Evolutionary conservation across 2,329 filamentous ascomycete species (phyloP).

Genomic region (Aspergillus intermedius): DNA sequence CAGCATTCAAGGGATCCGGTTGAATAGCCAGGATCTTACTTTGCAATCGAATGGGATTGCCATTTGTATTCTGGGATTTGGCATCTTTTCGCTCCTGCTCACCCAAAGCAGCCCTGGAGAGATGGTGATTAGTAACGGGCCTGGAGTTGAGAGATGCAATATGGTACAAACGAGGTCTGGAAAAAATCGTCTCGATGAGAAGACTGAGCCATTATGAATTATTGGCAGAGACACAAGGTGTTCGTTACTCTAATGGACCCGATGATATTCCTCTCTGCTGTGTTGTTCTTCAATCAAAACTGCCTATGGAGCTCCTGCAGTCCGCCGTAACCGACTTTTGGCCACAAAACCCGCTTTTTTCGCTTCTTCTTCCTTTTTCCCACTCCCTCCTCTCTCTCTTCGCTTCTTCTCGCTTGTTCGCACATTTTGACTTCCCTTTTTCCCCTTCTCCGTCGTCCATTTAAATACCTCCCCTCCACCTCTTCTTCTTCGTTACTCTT

Average conservation of each 20-base stretch:
- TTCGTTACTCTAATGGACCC: no score
- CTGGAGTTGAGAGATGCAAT: slow-evolving; percentile 3
- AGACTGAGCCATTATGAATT: slow-evolving; percentile 55
- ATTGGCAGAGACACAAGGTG: neutral
- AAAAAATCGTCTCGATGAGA: slow-evolving; percentile 79
- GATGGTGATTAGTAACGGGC: slow-evolving; percentile 7
- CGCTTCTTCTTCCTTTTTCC: slow-evolving; percentile 20
- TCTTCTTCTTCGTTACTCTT: slow-evolving; percentile 19
- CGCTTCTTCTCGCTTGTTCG: slow-evolving; percentile 16
- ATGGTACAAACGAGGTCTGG: slow-evolving; percentile 68
- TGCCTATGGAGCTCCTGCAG: slow-evolving; percentile 26
- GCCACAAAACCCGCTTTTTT: slow-evolving; percentile 27
- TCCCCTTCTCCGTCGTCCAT: slow-evolving; percentile 12
- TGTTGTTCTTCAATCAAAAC: slow-evolving; percentile 7
- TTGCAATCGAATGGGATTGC: slow-evolving; percentile 69
- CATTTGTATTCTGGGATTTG: slow-evolving; percentile 74
- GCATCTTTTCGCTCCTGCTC: slow-evolving; percentile 58
- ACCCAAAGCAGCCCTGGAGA: slow-evolving; percentile 40
- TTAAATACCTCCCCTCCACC: slow-evolving; percentile 15
- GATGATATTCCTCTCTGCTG: no score
- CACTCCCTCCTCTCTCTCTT: slow-evolving; percentile 18
- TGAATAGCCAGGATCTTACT: slow-evolving; percentile 78
- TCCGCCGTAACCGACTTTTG: slow-evolving; percentile 26
- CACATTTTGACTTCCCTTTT: slow-evolving; percentile 14
- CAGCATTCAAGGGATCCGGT: slow-evolving; percentile 57